Evolutionary conservation across 257 asterid genomes (phyloP).

Genomic region (Rubia yunnanensis): DNA sequence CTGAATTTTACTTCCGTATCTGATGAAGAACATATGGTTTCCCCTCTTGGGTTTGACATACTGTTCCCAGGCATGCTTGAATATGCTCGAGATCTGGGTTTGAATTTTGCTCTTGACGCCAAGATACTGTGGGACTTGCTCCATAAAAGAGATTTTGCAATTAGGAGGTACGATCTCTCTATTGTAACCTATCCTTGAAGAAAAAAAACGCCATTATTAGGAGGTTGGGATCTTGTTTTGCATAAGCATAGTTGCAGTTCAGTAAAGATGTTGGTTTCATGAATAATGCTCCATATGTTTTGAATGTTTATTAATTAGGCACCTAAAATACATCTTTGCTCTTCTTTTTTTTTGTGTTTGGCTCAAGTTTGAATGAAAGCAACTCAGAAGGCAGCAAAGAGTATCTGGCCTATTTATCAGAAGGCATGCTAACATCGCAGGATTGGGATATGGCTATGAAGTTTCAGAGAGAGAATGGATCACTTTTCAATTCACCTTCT

Average conservation of each 20-base stretch:
- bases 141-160: conserved; percentile 57
- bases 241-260: no score
- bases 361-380: conserved; percentile 33
- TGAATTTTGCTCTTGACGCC: no score
- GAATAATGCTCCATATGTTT: no score
- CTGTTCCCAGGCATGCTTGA: conserved; percentile 77
- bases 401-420: conserved; percentile 59
- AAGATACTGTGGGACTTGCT: conserved; percentile 25
- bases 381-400: conserved; percentile 34
- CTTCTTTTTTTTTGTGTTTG: background rate
- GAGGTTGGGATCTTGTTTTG: no score
- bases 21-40: conserved; percentile 30
- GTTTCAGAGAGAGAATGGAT: conserved; percentile 69
- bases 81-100: conserved; percentile 42
- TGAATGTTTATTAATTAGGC: no score
- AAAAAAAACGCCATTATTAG: no score
- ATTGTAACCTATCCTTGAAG: no score
- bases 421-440: conserved; percentile 51
- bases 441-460: conserved; percentile 59
- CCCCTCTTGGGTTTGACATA: conserved; percentile 76
- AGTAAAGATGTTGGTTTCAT: no score
- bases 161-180: conserved; percentile 69
- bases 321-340: background rate
- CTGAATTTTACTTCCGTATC: conserved; percentile 38
- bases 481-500: conserved; percentile 85